phyloP scores from a whole-genome alignment of 371 early-diverging fungal genomes.

The Lichtheimia hyalospora region DNA sequence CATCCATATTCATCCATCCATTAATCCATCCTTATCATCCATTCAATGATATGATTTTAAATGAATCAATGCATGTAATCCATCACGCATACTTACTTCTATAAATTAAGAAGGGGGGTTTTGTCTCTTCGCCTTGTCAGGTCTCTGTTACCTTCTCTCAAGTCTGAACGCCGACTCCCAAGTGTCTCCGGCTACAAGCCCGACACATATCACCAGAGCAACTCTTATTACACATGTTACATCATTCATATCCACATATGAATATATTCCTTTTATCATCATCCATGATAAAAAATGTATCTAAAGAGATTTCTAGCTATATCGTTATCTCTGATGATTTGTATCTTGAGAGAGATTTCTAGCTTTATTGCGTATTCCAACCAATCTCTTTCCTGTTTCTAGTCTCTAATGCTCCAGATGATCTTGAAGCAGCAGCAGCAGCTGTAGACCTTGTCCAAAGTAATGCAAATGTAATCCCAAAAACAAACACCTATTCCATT shows the following conservation, averaged over 20 bases:
- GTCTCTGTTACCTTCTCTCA: no score
- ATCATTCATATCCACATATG: no score
- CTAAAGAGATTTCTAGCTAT: no score
- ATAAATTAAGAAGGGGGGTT: slow-evolving; percentile 6
- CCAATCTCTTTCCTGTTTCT: not conserved
- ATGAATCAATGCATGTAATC: not conserved
- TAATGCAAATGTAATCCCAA: not conserved
- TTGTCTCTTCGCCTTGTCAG: no score
- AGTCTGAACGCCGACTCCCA: no score
- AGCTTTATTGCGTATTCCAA: not conserved
- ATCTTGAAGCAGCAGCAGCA: not conserved
- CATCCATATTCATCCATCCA: slow-evolving; percentile 11
- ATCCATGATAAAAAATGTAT: no score
- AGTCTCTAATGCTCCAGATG: not conserved
- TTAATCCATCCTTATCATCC: slow-evolving; percentile 11
- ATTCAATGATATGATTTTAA: not conserved
- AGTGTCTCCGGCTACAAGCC: no score
- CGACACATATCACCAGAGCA: no score
- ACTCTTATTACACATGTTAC: no score
- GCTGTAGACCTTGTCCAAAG: slow-evolving; percentile 1
- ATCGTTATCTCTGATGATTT: no score
- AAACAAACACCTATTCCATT: not conserved
- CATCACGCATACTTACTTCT: slow-evolving; percentile 7
- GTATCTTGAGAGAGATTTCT: no score
- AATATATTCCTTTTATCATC: no score